These are phyloP conservation scores for Mesembryanthemum crystallinum DNA, from an alignment of 148 eudicot species.

Conservation along the genomic window DNA sequence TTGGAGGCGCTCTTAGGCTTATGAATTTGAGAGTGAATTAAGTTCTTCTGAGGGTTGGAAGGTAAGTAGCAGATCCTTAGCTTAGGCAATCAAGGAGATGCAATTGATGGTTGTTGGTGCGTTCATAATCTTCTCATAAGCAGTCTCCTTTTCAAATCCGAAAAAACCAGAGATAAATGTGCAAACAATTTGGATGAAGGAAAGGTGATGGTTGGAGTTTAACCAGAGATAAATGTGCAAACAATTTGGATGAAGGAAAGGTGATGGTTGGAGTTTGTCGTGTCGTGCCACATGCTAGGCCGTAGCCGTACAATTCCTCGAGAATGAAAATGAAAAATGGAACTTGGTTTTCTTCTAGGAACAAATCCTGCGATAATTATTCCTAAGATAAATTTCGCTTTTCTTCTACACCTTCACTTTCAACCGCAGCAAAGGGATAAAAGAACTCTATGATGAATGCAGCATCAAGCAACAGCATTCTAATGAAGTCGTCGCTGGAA, in stretches of 20 bases:
- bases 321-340: conserved; percentile 27
- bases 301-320: conserved; percentile 9
- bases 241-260: not conserved
- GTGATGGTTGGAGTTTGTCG: too few relatives aligned
- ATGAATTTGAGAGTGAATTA: too few relatives aligned
- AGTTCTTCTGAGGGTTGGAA: not conserved
- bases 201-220: too few relatives aligned
- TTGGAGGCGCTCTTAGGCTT: conserved; percentile 14
- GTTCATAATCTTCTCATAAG: not conserved
- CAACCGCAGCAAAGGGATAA: not conserved
- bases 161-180: not conserved
- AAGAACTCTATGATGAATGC: conserved; percentile 18
- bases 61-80: conserved; percentile 10
- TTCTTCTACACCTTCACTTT: not conserved
- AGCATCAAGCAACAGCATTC: conserved; percentile 24
- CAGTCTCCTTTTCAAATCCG: not conserved
- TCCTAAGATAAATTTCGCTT: too few relatives aligned
- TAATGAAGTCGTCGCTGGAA: conserved; percentile 10
- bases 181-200: not conserved
- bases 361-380: too few relatives aligned
- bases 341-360: conserved; percentile 27
- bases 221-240: not conserved
- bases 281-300: conserved; percentile 7
- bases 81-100: conserved; percentile 26
- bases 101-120: not conserved